Base-by-base conservation (phyloP, 768 basidiomycete species). In the Lepiota brunneoincarnata region DNA sequence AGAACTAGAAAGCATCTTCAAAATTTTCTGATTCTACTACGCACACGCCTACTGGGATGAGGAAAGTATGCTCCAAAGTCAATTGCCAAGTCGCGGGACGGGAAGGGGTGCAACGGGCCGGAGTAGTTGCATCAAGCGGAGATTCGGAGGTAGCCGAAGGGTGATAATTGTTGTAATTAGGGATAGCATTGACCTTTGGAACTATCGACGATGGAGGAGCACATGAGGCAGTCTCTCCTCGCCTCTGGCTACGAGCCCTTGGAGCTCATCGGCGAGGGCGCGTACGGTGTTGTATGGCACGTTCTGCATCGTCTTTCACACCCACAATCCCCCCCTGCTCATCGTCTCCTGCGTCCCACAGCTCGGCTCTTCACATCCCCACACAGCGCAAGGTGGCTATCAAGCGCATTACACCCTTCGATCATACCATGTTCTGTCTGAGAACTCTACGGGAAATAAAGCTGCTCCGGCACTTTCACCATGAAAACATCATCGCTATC, bases 381-480 rank as follows among this genome's bases (percentile, higher is more conserved):
- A 87, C 86, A 0, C 84, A 86, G 40, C 81, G 89, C 39, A 90
- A 86, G 72, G 95, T 98, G 43, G 95, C 95, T 28, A 97, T 98
- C 68, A 98, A 98, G 72, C 89, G 91, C 61, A 97, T 98, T 67
- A 85, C 89, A 0, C 95, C 95, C 0, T 97, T 98, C 61, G 93
- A 94, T 69, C 93, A 96, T 66, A 85, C 89, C 36, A 91, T 93
- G 91, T 94, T 94, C 69, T 91, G 88, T 66, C 79, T 94, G 3
- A 76, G 84, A 12, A 93, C 91, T 5, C 79, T 93, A 6, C 77
- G 91, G 58, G 92, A 97, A 75, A 89, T 97, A 68, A 98, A 97
- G 74, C 83, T 98, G 15, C 82, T 98, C 49, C 86, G 89, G 37
- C 91, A 93, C 75, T 89, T 91, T 54, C 81, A 81, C 62, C 86